Evolutionary conservation across 768 basidiomycete species (phyloP).

Genomic region (Gloeostereum incarnatum): DNA sequence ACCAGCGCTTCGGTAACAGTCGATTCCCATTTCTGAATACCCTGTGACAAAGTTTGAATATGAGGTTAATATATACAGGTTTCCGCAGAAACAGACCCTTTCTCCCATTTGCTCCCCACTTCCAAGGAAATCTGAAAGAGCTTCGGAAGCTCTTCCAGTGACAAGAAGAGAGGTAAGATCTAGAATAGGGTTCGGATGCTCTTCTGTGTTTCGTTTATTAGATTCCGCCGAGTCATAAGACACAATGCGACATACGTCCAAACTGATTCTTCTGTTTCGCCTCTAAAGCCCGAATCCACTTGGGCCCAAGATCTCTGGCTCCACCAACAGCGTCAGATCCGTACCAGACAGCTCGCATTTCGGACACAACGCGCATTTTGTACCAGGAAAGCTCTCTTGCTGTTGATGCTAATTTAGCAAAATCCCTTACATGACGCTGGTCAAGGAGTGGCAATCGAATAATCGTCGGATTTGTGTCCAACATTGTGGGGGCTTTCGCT

Average conservation of each 20-base stretch:
- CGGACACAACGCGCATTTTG: slow-evolving; percentile 56
- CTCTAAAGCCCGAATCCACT: slow-evolving; percentile 63
- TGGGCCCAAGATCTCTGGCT: slow-evolving; percentile 63
- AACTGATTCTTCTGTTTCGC: slow-evolving; percentile 56
- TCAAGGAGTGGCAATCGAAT: slow-evolving; percentile 51
- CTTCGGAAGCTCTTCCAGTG: slow-evolving; percentile 64
- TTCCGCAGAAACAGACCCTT: slow-evolving; percentile 43
- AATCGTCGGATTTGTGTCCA: slow-evolving; percentile 29
- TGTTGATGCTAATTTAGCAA: slow-evolving; percentile 62
- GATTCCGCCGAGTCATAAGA: slow-evolving; percentile 6
- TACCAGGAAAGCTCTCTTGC: slow-evolving; percentile 69
- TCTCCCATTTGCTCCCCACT: slow-evolving; percentile 78
- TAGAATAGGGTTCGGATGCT: slow-evolving; percentile 51
- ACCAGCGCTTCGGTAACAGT: slow-evolving; percentile 60
- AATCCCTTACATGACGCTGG: slow-evolving; percentile 48
- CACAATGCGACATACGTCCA: slow-evolving; percentile 37
- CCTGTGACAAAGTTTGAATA: slow-evolving; percentile 35
- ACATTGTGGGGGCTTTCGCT: slow-evolving; percentile 15
- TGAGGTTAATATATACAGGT: too few relatives aligned
- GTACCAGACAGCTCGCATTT: slow-evolving; percentile 67
- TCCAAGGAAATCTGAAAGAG: slow-evolving; percentile 65
- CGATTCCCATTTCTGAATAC: slow-evolving; percentile 77
- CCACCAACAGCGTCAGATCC: slow-evolving; percentile 59
- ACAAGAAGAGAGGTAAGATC: slow-evolving; percentile 65
- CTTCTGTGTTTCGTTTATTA: slow-evolving; percentile 30